These are phyloP conservation scores for Pleurotus djamor DNA, from an alignment of 768 basidiomycete species.

Conservation along the genomic window DNA sequence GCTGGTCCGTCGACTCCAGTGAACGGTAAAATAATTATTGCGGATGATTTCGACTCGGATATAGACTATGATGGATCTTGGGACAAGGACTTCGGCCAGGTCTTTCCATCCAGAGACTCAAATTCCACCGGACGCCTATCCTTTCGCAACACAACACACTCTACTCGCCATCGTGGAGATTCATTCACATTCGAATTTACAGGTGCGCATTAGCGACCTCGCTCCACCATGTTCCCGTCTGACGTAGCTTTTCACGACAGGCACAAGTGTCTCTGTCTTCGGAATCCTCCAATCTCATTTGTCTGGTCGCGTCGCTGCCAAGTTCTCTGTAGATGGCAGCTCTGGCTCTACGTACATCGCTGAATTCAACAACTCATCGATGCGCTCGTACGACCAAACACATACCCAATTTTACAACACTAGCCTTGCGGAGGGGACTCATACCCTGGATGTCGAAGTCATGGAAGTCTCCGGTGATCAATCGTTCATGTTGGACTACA, in stretches of 20 bases:
- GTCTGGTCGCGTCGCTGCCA: slow-evolving; percentile 26
- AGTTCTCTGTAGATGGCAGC: slow-evolving; percentile 33
- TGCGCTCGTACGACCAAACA: slow-evolving; percentile 25
- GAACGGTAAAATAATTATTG: slow-evolving; percentile 29
- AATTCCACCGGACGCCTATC: slow-evolving; percentile 22
- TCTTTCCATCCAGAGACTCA: slow-evolving; percentile 22
- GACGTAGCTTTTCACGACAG: slow-evolving; percentile 17
- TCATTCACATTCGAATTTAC: slow-evolving; percentile 29
- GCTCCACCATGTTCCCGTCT: background rate
- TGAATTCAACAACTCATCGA: slow-evolving; percentile 14
- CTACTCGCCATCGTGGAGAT: slow-evolving; percentile 32
- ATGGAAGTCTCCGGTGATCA: slow-evolving; percentile 27
- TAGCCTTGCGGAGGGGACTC: slow-evolving; percentile 28
- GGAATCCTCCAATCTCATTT: slow-evolving; percentile 27
- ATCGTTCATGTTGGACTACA: slow-evolving; percentile 35
- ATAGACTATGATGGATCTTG: slow-evolving; percentile 31
- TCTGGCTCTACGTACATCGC: slow-evolving; percentile 12
- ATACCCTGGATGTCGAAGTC: slow-evolving; percentile 33
- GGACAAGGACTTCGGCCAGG: slow-evolving; percentile 13
- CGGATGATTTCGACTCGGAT: slow-evolving; percentile 31
- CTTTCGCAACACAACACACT: slow-evolving; percentile 27
- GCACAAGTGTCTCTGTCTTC: slow-evolving; percentile 33
- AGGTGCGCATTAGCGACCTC: slow-evolving; percentile 24
- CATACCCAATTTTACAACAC: slow-evolving; percentile 30
- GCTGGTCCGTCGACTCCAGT: slow-evolving; percentile 33